Conservation (phyloP, 805 yeast species). For the Scheffersomyces spartinae region DNA sequence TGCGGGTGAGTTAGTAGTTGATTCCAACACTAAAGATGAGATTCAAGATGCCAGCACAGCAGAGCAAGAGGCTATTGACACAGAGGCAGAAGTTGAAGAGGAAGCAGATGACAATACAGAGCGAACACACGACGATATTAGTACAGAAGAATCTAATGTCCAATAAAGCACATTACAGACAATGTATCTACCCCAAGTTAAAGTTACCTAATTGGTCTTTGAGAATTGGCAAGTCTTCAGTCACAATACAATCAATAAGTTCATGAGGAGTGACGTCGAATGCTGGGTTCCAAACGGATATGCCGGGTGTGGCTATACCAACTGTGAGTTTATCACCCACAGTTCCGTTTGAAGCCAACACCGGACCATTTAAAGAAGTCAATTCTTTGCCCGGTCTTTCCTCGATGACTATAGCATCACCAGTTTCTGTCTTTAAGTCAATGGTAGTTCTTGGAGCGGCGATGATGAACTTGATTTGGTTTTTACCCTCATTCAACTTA, state of each 20-base stretch:
- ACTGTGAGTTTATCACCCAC: slow-evolving; percentile 38
- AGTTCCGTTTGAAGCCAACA: slow-evolving; percentile 12
- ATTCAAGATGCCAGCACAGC: too few species aligned
- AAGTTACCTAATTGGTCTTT: slow-evolving; percentile 44
- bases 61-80: too few species aligned
- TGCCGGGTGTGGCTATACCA: slow-evolving; percentile 75
- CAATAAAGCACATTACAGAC: too few species aligned
- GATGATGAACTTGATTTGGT: slow-evolving; percentile 71
- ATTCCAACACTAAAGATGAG: too few species aligned
- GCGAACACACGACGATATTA: too few species aligned
- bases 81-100: too few species aligned
- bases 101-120: too few species aligned
- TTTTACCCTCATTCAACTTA: slow-evolving; percentile 16
- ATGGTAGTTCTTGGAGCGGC: slow-evolving; percentile 95
- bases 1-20: too few species aligned
- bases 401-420: slow-evolving; percentile 74
- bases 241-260: slow-evolving; percentile 78
- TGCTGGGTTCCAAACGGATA: slow-evolving; percentile 91
- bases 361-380: slow-evolving; percentile 58
- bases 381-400: slow-evolving; percentile 77
- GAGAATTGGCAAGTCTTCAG: slow-evolving; percentile 55
- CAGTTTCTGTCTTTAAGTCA: slow-evolving; percentile 54
- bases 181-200: slow-evolving; percentile 27
- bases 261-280: slow-evolving; percentile 86
- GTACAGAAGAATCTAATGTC: too few species aligned